These are phyloP conservation scores for Chlamydomonas incerta DNA, from an alignment of 139 green algal genomes.

Conservation along the genomic window DNA sequence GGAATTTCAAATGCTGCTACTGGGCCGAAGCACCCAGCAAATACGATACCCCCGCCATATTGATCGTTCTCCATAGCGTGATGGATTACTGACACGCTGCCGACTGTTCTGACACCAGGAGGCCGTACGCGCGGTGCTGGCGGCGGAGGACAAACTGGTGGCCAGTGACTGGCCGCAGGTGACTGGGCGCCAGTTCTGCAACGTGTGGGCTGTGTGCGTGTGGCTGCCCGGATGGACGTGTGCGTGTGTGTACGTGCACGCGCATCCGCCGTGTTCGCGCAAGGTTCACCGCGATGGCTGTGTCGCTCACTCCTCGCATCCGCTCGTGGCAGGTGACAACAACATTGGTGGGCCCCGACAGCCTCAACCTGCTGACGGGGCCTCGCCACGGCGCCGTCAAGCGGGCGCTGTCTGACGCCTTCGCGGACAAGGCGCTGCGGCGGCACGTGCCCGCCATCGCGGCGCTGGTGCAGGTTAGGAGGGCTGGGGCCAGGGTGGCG, in stretches of 20 bases:
- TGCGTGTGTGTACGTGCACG: too few species aligned
- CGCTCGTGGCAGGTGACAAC: neutral
- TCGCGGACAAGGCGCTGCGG: neutral
- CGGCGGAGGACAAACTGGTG: slow-evolving; percentile 4
- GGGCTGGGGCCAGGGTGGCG: too few species aligned
- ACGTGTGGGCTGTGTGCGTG: too few species aligned
- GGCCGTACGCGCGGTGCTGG: neutral
- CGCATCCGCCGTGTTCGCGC: too few species aligned
- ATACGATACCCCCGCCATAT: too few species aligned
- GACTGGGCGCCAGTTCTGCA: neutral
- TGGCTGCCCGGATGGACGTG: too few species aligned
- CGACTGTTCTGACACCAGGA: too few species aligned
- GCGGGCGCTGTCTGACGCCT: slow-evolving; percentile 2
- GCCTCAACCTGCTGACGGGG: slow-evolving; percentile 32
- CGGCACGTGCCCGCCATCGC: neutral
- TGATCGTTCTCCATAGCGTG: too few species aligned
- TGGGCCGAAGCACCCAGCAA: too few species aligned
- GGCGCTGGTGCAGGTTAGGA: neutral
- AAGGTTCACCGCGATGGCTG: neutral
- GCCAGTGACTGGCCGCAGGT: slow-evolving; percentile 14
- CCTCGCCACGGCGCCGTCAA: slow-evolving; percentile 3
- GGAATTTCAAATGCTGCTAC: too few species aligned
- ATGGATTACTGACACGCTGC: too few species aligned
- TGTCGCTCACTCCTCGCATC: too few species aligned
- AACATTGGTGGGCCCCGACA: slow-evolving; percentile 8